phyloP scores from a whole-genome alignment of 129 eudicot species.

The Cynara cardunculus region DNA sequence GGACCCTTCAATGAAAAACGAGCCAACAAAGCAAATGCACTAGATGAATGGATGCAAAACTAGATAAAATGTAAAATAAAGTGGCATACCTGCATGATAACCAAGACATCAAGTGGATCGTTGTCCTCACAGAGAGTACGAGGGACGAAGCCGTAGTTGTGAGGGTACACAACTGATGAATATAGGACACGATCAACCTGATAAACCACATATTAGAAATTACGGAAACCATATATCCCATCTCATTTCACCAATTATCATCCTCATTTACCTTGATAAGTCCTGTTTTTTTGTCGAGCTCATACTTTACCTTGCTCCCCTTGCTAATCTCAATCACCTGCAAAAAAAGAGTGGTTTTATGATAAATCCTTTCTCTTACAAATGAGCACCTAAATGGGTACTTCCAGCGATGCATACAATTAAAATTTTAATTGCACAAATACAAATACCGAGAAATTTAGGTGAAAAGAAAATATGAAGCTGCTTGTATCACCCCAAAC shows the following conservation, averaged over 20 bases:
- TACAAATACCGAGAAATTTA: background rate
- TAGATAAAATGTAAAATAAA: background rate
- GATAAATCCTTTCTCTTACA: background rate
- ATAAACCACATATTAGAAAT: slow-evolving; percentile 2
- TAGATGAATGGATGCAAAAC: background rate
- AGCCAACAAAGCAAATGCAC: too few species aligned
- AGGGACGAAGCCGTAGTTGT: slow-evolving; percentile 94
- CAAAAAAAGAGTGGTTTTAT: slow-evolving; percentile 7
- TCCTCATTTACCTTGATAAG: slow-evolving; percentile 67
- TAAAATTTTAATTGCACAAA: background rate
- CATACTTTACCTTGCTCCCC: slow-evolving; percentile 97
- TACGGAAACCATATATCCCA: background rate
- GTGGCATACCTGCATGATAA: slow-evolving; percentile 81
- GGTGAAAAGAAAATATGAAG: background rate
- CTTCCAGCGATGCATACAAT: background rate
- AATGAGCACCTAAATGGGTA: background rate
- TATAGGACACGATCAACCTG: slow-evolving; percentile 97
- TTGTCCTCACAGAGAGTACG: slow-evolving; percentile 95
- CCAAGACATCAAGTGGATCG: slow-evolving; percentile 95
- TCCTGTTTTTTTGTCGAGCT: slow-evolving; percentile 96
- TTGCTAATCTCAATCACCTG: slow-evolving; percentile 94
- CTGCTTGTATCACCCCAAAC: background rate
- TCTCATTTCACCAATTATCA: background rate
- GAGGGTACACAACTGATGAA: slow-evolving; percentile 96
- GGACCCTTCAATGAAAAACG: background rate